Base-by-base conservation (phyloP, 257 asterid species). In the Ligustrum vulgare region DNA sequence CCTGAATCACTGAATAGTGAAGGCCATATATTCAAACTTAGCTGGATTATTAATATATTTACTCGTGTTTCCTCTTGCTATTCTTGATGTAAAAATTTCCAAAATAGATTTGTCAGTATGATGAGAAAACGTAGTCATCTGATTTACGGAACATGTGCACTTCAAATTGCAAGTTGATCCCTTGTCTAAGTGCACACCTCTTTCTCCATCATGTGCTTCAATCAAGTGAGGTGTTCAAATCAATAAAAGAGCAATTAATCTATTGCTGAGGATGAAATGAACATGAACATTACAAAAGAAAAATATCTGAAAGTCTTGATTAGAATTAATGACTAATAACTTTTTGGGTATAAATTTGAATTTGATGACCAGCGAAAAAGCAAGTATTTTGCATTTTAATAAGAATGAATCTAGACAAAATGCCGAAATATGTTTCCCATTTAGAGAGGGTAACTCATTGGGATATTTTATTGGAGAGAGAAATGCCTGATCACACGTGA, bases 261-360 rank as follows among this genome's bases (percentile, higher is more conserved):
- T 54, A 54, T 18, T 7, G 6, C 25, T 54, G 63, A 54, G n/a
- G 63, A 54, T n/a, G 63, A n/a, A 6, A n/a, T 51, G 62, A 54
- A 6, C 4, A 16, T n/a, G 25, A 54, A n/a, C n/a, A n/a, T n/a
- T n/a, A n/a, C n/a, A n/a, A n/a, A 54, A 54, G 28, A n/a, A 5
- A 49, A 23, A 51, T 54, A n/a, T 54, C 63, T 54, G 63, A n/a
- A 54, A n/a, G 63, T 54, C 28, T 54, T 54, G 63, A 54, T 54
- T 60, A 60, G 16, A 60, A 60, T 60, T 20, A 28, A 28, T 28
- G 31, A 28, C 31, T 28, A 0, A 25, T 23, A 12, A 9, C 16
- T 58, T 58, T 23, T 58, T n/a, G 63, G 31, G 66, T 20, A 58
- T 58, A 58, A 56, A 58, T 22, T 22, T 58, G 66, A 58, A 58